phyloP scores from a whole-genome alignment of 441 rosid species.

The Adansonia madagascariensis region DNA sequence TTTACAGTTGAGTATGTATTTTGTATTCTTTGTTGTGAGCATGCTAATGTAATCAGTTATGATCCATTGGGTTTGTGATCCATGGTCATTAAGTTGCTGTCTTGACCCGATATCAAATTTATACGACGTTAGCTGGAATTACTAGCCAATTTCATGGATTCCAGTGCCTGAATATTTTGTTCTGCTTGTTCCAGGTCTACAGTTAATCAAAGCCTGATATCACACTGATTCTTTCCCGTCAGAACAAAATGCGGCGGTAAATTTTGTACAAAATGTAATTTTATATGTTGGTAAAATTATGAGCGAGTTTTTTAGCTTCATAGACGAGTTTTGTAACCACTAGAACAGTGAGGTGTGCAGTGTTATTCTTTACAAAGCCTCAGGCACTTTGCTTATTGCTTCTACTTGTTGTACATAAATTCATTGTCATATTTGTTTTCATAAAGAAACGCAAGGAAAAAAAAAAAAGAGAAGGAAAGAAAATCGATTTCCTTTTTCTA shows the following conservation, averaged over 20 bases:
- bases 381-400: conserved; percentile 23
- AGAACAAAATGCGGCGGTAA: conserved; percentile 26
- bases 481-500: conserved; percentile 11
- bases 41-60: background rate
- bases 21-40: background rate
- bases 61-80: background rate
- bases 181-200: conserved; percentile 50
- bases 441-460: background rate
- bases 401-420: conserved; percentile 33
- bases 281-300: conserved; percentile 22
- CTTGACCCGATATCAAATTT: background rate
- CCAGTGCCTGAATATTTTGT: background rate
- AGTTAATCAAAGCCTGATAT: conserved; percentile 26
- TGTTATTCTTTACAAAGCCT: conserved; percentile 34
- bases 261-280: conserved; percentile 44
- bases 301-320: conserved; percentile 25
- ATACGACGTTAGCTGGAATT: background rate
- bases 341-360: conserved; percentile 13
- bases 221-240: conserved; percentile 43
- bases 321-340: conserved; percentile 32
- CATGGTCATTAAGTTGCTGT: background rate
- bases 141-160: background rate
- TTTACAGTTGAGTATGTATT: background rate
- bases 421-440: conserved; percentile 14
- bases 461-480: background rate